Evolutionary conservation across 2,329 filamentous ascomycete species (phyloP).

Genomic region (Penicillium sp.): DNA sequence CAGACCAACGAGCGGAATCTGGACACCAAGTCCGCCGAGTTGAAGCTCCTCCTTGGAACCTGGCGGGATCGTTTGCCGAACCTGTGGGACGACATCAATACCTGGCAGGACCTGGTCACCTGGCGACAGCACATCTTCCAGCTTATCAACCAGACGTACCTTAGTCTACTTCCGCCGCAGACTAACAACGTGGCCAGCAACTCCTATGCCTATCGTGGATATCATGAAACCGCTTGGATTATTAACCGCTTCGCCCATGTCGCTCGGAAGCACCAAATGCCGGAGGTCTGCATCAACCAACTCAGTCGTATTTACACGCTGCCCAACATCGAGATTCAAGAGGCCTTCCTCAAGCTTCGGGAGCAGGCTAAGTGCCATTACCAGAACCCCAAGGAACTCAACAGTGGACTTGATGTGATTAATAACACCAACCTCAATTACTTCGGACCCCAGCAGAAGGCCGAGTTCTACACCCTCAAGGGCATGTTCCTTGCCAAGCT

Average conservation of each 20-base stretch:
- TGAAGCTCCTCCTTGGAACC: constrained; percentile 88
- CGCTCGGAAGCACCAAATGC: constrained; percentile 92
- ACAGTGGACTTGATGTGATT: constrained; percentile 92
- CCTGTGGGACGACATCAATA: constrained; percentile 98
- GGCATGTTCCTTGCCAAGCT: constrained; percentile 99
- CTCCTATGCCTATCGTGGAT: constrained; percentile 94
- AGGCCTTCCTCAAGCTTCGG: constrained; percentile 96
- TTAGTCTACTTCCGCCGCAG: constrained; percentile 77
- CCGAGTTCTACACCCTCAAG: constrained; percentile 98
- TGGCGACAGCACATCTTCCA: constrained; percentile 99
- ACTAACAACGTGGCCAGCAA: constrained; percentile 82
- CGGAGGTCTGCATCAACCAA: constrained; percentile 96
- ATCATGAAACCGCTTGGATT: constrained; percentile 99
- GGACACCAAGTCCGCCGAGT: constrained; percentile 90
- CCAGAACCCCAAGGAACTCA: constrained; percentile 89
- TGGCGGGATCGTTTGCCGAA: constrained; percentile 97
- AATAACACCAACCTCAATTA: constrained; percentile 99
- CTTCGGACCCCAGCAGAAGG: constrained; percentile 93
- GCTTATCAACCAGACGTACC: constrained; percentile 91
- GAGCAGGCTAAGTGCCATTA: constrained; percentile 99
- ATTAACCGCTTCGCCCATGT: constrained; percentile 99
- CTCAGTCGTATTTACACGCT: constrained; percentile 97
- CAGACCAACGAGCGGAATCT: constrained; percentile 82
- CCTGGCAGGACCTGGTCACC: constrained; percentile 99
- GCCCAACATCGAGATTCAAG: constrained; percentile 98